Conservation (phyloP, 1,284 basidiomycete species). For the Sporisorium scitamineum region DNA sequence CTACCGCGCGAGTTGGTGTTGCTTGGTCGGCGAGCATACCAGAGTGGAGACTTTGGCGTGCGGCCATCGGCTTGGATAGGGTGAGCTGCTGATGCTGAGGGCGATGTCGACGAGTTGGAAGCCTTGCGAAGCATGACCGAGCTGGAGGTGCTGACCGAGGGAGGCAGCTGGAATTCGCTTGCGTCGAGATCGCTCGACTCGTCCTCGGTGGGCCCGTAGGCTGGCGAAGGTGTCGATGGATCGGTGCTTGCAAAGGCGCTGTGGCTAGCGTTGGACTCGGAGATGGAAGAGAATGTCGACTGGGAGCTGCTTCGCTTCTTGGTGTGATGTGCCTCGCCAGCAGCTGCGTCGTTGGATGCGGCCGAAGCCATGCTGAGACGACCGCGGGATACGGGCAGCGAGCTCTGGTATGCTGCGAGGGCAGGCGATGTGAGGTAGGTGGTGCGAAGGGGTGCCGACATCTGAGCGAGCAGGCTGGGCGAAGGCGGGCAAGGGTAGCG, state of each 20-base stretch:
- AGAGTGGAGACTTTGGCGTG: slow-evolving; percentile 51
- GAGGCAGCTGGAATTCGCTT: slow-evolving; percentile 55
- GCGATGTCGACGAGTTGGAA: slow-evolving; percentile 32
- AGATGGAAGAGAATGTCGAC: slow-evolving; percentile 62
- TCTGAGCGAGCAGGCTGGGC: slow-evolving; percentile 56
- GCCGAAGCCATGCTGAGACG: slow-evolving; percentile 30
- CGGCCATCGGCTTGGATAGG: slow-evolving; percentile 36
- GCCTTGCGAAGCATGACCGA: slow-evolving; percentile 51
- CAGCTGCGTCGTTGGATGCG: slow-evolving; percentile 21
- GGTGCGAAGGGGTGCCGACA: slow-evolving; percentile 45
- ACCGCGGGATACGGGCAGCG: slow-evolving; percentile 41
- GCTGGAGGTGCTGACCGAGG: slow-evolving; percentile 52
- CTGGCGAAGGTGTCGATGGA: slow-evolving; percentile 54
- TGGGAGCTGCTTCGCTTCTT: slow-evolving; percentile 59
- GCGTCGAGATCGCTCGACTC: slow-evolving; percentile 59
- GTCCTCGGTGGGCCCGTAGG: slow-evolving; percentile 45
- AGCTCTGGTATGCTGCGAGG: slow-evolving; percentile 56
- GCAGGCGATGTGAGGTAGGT: slow-evolving; percentile 57
- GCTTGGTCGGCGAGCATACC: slow-evolving; percentile 58
- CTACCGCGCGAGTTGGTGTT: slow-evolving; percentile 56
- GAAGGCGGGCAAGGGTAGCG: slow-evolving; percentile 62
- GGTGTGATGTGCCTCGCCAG: slow-evolving; percentile 18
- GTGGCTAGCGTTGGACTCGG: slow-evolving; percentile 52
- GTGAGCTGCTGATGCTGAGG: slow-evolving; percentile 22
- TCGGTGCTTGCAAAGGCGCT: slow-evolving; percentile 55